Base-by-base conservation (phyloP, 441 rosid genomes). In the Brassica balearica region DNA sequence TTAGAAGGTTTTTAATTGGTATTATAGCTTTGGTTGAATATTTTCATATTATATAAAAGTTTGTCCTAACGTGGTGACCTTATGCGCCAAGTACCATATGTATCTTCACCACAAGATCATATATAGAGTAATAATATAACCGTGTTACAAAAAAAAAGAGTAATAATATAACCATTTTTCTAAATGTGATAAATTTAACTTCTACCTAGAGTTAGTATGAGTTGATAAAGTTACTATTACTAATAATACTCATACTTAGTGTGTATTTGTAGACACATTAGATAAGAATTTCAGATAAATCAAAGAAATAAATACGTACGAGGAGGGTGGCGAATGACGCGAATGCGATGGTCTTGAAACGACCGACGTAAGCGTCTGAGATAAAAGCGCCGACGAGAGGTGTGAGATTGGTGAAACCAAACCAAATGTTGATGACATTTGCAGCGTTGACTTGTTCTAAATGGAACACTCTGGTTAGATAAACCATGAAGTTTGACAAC, bases 331-430 rank as follows among this genome's bases (percentile, higher is more conserved):
- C 84, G 48, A 86, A 77, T 65, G 95, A 91, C 2, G 90, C 89
- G 36, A 86, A 78, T 10, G 88, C 92, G 64, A 92, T 92, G 53
- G 95, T 91, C 36, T 73, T 76, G 67, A 89, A 92, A 56, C 89
- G 83, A 65, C 97, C 98, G 1, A 71, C 53, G 41, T 85, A 86
- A 61, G 92, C 59, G 58, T 91, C 95, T 23, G 92, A 85, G 82
- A 92, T 80, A 69, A 89, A 88, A 20, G 96, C 96, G 4, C 96
- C 93, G 2, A 86, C 3, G 58, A 92, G 59, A 2, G 97, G 96
- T 6, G 89, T 85, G 46, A 92, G 93, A 85, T 89, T 90, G 65
- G 87, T 82, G n/a, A 85, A 9, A 62, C 98, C 98, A 3, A 65
- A 69, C 97, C 97, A 94, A 12, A 94, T 82, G 78, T 79, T 82